phyloP scores from a whole-genome alignment of 805 yeast genomes.

The Zygosaccharomyces rouxii region DNA sequence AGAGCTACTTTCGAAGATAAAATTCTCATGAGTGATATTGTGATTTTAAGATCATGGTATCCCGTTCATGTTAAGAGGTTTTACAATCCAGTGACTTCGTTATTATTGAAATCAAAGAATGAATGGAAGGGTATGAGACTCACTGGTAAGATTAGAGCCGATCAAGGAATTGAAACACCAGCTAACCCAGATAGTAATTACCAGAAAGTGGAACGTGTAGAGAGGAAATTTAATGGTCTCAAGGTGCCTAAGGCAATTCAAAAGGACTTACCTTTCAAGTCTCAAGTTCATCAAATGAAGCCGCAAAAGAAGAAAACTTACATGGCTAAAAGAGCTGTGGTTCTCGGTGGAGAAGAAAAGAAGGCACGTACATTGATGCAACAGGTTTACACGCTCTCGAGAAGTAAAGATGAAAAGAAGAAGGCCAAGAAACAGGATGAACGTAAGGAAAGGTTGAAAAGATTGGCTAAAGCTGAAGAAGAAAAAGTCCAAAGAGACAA shows the following conservation, averaged over 20 bases:
- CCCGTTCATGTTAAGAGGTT: slow-evolving; percentile 87
- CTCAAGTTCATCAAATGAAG: slow-evolving; percentile 84
- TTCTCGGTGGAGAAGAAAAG: slow-evolving; percentile 87
- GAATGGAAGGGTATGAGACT: slow-evolving; percentile 97
- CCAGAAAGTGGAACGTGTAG: slow-evolving; percentile 73
- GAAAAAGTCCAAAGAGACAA: slow-evolving; percentile 67
- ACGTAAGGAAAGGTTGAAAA: slow-evolving; percentile 70
- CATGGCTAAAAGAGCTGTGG: slow-evolving; percentile 87
- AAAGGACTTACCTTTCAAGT: slow-evolving; percentile 79
- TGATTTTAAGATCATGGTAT: slow-evolving; percentile 92
- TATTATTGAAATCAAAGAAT: slow-evolving; percentile 66
- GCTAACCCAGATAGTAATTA: slow-evolving; percentile 48
- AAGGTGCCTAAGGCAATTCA: slow-evolving; percentile 79
- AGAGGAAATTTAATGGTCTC: slow-evolving; percentile 81
- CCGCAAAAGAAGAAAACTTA: slow-evolving; percentile 83
- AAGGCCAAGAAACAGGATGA: slow-evolving; percentile 68
- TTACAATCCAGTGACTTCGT: slow-evolving; percentile 93
- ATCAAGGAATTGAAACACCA: slow-evolving; percentile 60
- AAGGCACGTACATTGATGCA: slow-evolving; percentile 85
- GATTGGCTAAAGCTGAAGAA: slow-evolving; percentile 69
- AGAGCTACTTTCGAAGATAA: slow-evolving; percentile 98
- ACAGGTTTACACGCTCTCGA: slow-evolving; percentile 77
- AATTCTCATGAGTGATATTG: slow-evolving; percentile 81
- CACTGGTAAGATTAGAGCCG: slow-evolving; percentile 91
- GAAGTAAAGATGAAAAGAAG: slow-evolving; percentile 78